Conservation (phyloP, 1,284 basidiomycete species). For the Peniophora sp. region DNA sequence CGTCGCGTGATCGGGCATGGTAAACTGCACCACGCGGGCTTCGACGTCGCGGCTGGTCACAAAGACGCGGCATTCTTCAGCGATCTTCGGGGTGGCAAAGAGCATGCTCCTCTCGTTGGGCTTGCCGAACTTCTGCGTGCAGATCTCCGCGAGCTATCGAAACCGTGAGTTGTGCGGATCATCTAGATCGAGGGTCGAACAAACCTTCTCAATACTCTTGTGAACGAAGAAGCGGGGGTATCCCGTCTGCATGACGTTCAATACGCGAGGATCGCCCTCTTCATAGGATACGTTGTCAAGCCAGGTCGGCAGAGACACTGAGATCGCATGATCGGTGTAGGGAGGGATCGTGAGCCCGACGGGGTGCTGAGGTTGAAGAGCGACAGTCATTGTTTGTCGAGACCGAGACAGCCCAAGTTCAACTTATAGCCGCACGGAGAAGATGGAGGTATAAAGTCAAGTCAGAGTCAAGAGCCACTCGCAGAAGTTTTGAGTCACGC, state of each 20-base stretch:
- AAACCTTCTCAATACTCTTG: constrained; percentile 78
- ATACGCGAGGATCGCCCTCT: constrained; percentile 80
- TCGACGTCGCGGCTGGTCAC: constrained; percentile 49
- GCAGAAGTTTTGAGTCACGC: no score
- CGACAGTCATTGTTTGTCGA: no score
- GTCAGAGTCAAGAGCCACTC: no score
- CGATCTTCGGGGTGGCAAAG: constrained; percentile 65
- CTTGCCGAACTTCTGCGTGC: constrained; percentile 70
- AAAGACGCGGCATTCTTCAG: constrained; percentile 72
- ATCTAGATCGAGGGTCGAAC: background rate
- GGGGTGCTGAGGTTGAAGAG: constrained; percentile 11
- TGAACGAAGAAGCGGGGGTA: constrained; percentile 98
- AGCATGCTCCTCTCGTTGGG: constrained; percentile 71
- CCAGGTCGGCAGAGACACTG: constrained; percentile 96
- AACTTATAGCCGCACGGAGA: background rate
- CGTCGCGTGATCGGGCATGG: constrained; percentile 51
- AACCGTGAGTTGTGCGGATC: background rate
- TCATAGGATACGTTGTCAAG: constrained; percentile 91
- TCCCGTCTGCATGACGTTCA: constrained; percentile 83
- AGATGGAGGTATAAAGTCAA: background rate
- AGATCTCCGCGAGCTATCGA: constrained; percentile 65
- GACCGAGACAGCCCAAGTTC: no score
- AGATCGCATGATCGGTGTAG: constrained; percentile 84
- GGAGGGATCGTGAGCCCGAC: constrained; percentile 57
- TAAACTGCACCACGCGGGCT: constrained; percentile 67